These are phyloP conservation scores for Diutina sp. DNA, from an alignment of 1,139 yeast species.

Conservation along the genomic window DNA sequence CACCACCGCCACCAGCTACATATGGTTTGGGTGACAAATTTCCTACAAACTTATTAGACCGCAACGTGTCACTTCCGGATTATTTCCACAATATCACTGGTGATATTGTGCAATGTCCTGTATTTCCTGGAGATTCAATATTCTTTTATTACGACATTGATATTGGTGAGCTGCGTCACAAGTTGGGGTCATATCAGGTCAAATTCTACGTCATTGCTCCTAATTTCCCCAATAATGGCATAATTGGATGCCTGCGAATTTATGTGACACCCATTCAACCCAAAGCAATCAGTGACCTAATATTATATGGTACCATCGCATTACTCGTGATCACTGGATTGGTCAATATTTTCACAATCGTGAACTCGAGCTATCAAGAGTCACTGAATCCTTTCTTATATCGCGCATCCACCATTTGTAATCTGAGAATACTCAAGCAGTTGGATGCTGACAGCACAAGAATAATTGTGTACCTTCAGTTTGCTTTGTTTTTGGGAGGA, in stretches of 20 bases:
- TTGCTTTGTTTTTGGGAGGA: constrained; percentile 44
- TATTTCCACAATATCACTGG: constrained; percentile 18
- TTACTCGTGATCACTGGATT: constrained; percentile 29
- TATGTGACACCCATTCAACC: constrained; percentile 35
- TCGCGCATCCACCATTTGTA: constrained; percentile 50
- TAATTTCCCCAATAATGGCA: constrained; percentile 10
- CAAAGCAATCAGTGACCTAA: constrained; percentile 17
- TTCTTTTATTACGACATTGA: constrained; percentile 25
- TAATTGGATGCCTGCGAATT: constrained; percentile 35
- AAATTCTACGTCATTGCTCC: constrained; percentile 22
- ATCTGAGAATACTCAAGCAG: constrained; percentile 41
- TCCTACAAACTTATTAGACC: neutral
- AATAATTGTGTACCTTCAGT: constrained; percentile 40
- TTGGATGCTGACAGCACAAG: constrained; percentile 43
- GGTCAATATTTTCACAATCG: constrained; percentile 29
- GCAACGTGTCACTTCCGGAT: constrained; percentile 12
- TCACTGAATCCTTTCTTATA: constrained; percentile 44
- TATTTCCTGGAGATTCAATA: constrained; percentile 26
- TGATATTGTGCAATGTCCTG: constrained; percentile 24
- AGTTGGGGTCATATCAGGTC: constrained; percentile 31
- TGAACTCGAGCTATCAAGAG: constrained; percentile 50
- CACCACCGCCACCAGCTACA: neutral
- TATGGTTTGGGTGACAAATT: neutral
- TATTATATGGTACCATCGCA: constrained; percentile 26
- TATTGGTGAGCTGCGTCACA: constrained; percentile 17